Evolutionary conservation across 2,329 filamentous ascomycete species (phyloP).

Genomic region (Claviceps sp.): DNA sequence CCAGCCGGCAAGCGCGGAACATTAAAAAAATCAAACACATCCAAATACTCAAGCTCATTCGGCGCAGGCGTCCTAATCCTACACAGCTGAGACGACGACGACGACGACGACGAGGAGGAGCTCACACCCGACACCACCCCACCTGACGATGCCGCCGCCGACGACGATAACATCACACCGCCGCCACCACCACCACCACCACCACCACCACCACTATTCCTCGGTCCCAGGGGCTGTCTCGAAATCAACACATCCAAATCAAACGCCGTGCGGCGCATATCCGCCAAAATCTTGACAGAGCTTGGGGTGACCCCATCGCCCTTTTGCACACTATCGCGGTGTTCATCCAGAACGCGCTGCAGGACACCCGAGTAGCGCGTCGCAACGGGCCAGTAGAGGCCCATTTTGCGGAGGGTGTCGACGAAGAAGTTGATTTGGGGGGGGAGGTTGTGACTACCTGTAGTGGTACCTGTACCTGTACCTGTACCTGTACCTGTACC

Average conservation of each 20-base stretch:
- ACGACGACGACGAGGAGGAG: too few species aligned
- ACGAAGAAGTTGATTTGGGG: conserved; percentile 72
- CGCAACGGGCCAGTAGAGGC: conserved; percentile 74
- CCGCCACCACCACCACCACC: conserved; percentile 6
- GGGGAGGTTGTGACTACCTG: conserved; percentile 54
- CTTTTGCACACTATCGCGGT: conserved; percentile 62
- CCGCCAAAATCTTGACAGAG: conserved; percentile 73
- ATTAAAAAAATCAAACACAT: conserved; percentile 93
- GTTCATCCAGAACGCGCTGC: conserved; percentile 74
- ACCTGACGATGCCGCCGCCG: too few species aligned
- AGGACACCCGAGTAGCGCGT: conserved; percentile 69
- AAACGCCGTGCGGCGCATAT: conserved; percentile 84
- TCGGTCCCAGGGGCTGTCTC: conserved; percentile 50
- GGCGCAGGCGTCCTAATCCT: conserved; percentile 53
- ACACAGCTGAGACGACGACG: too few species aligned
- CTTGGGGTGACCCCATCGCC: conserved; percentile 66
- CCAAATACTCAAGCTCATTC: conserved; percentile 79
- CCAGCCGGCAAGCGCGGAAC: conserved; percentile 52
- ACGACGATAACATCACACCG: conserved; percentile 19
- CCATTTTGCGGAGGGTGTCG: conserved; percentile 67
- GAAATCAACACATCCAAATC: conserved; percentile 85
- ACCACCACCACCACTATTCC: not conserved
- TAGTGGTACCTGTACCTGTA: too few species aligned
- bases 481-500: too few species aligned
- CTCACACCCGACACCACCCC: too few species aligned